Evolutionary conservation across 2,329 filamentous ascomycete genomes (phyloP).

Genomic region (Fusarium sp.): DNA sequence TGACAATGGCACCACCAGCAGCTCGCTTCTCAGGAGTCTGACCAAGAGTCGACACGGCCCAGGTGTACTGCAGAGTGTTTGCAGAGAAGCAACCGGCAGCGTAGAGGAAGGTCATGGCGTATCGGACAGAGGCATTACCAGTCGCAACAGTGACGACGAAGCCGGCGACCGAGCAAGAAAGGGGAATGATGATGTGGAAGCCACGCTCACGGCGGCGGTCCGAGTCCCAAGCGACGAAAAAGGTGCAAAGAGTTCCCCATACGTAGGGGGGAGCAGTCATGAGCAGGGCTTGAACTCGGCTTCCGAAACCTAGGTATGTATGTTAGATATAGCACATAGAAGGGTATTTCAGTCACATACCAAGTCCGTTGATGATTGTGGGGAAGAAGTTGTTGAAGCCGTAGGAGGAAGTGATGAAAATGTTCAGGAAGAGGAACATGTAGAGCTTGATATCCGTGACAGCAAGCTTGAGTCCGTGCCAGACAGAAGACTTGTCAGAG

Average conservation of each 20-base stretch:
- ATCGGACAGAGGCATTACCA: conserved; percentile 45
- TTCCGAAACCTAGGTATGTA: conserved; percentile 52
- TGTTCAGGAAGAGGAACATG: conserved; percentile 37
- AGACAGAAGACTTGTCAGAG: conserved; percentile 29
- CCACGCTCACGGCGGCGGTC: conserved; percentile 72
- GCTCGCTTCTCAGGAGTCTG: conserved; percentile 55
- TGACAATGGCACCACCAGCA: conserved; percentile 50
- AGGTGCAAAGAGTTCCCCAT: conserved; percentile 65
- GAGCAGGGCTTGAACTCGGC: conserved; percentile 63
- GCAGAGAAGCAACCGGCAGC: conserved; percentile 41
- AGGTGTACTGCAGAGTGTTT: conserved; percentile 51
- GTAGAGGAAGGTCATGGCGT: conserved; percentile 41
- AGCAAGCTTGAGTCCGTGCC: conserved; percentile 33
- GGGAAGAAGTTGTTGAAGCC: conserved; percentile 53
- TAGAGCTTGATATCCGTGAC: conserved; percentile 36
- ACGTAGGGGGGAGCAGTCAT: conserved; percentile 70
- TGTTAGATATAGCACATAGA: background rate
- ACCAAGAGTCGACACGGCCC: conserved; percentile 49
- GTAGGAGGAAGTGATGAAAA: conserved; percentile 42
- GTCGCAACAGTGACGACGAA: conserved; percentile 72
- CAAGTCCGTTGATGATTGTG: conserved; percentile 68
- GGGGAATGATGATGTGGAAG: conserved; percentile 67
- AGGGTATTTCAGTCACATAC: conserved; percentile 29
- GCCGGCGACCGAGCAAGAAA: conserved; percentile 64
- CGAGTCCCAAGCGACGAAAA: conserved; percentile 69